A percentile compares a stretch with the other conserved stretches of the same genome.
Evolutionary conservation across 2,329 filamentous ascomycete genomes (phyloP).

Genomic region (Torrubiellomyces zombiae): DNA sequence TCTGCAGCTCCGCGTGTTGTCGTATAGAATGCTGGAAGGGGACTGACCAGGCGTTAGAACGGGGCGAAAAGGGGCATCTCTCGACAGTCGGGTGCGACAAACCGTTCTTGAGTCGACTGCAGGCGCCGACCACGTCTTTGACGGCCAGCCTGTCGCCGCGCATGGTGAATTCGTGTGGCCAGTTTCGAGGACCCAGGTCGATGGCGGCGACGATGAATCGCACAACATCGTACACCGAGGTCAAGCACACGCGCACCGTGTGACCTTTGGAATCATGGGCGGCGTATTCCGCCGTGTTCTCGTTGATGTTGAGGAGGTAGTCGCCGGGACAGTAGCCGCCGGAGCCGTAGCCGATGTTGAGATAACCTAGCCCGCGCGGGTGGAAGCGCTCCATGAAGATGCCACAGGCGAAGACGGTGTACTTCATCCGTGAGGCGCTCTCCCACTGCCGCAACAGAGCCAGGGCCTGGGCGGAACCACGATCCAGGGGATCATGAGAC

Average conservation of each 20-base stretch:
- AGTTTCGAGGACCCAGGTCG: slow-evolving; percentile 40
- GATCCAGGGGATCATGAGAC: slow-evolving; percentile 40
- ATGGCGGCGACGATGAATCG: slow-evolving; percentile 55
- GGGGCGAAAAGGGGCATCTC: background rate
- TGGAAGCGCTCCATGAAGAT: slow-evolving; percentile 62
- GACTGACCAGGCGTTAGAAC: slow-evolving; percentile 15
- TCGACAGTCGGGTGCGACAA: background rate
- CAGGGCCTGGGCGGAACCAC: slow-evolving; percentile 39
- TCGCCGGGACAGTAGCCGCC: slow-evolving; percentile 40
- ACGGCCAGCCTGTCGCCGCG: slow-evolving; percentile 48
- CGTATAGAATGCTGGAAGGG: slow-evolving; percentile 20
- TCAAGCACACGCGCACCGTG: slow-evolving; percentile 45
- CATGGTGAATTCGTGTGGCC: slow-evolving; percentile 55
- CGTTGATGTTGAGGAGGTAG: slow-evolving; percentile 47
- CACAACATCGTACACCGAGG: slow-evolving; percentile 52
- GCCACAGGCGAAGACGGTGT: slow-evolving; percentile 57
- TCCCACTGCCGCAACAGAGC: slow-evolving; percentile 37
- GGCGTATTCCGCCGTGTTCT: slow-evolving; percentile 42
- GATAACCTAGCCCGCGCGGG: slow-evolving; percentile 43
- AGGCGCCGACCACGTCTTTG: slow-evolving; percentile 36
- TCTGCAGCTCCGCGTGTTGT: slow-evolving; percentile 23
- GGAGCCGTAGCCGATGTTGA: slow-evolving; percentile 40
- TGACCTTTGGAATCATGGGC: slow-evolving; percentile 32
- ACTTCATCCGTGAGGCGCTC: slow-evolving; percentile 37
- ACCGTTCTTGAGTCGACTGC: slow-evolving; percentile 33